Conservation (phyloP, 2,329 filamentous ascomycete genomes). For the Diaporthe humulicola region DNA sequence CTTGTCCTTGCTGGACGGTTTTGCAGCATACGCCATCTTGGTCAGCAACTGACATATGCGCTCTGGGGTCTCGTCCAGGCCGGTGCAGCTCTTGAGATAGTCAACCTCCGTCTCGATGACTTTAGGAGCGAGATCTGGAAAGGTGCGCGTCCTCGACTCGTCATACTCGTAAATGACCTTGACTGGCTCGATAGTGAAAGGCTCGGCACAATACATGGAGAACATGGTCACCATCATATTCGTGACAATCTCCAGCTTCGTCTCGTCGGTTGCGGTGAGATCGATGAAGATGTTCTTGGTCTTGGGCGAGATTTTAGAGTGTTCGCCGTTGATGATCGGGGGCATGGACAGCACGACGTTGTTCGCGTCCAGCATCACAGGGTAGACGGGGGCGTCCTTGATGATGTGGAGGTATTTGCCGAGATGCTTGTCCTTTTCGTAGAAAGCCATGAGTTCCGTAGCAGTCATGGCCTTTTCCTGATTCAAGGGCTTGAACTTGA, state of each 20-base stretch:
- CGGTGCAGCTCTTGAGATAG: conserved; percentile 95
- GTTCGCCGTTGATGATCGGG: conserved; percentile 97
- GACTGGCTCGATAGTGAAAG: conserved; percentile 93
- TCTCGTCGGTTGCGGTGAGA: conserved; percentile 94
- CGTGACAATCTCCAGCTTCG: conserved; percentile 95
- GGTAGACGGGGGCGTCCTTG: conserved; percentile 92
- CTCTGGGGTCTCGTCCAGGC: conserved; percentile 80
- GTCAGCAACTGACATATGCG: conserved; percentile 84
- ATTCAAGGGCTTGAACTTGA: conserved; percentile 92
- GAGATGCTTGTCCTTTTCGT: conserved; percentile 94
- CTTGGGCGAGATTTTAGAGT: conserved; percentile 93
- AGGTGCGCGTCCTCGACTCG: conserved; percentile 78
- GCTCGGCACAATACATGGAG: conserved; percentile 87
- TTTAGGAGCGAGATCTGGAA: conserved; percentile 84
- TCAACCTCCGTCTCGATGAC: conserved; percentile 86
- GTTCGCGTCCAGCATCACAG: conserved; percentile 93
- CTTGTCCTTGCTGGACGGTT: conserved; percentile 76
- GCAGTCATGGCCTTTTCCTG: conserved; percentile 90
- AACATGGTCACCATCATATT: conserved; percentile 99
- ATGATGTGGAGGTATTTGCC: conserved; percentile 95
- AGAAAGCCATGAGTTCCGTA: conserved; percentile 92
- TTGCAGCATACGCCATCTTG: conserved; percentile 90
- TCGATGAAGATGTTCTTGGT: conserved; percentile 98
- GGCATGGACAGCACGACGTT: conserved; percentile 91
- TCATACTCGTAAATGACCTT: conserved; percentile 95